A percentile compares a stretch with the other conserved stretches of the same genome.
Evolutionary conservation across 257 asterid species (phyloP).

Genomic region (Gentiana macrophylla): DNA sequence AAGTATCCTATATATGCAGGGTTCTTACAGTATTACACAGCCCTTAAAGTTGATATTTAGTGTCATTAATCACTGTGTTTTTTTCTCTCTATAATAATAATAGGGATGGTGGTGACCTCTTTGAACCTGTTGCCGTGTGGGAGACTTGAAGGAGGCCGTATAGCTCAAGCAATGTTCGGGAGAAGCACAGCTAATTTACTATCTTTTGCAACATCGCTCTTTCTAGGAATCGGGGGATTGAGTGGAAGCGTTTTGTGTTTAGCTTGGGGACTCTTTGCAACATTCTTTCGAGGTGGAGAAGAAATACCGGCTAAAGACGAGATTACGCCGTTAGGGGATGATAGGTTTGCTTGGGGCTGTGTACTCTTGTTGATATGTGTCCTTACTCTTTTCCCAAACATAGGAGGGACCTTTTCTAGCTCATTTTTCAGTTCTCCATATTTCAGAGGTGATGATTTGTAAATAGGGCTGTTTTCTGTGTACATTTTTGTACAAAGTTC

Average conservation of each 20-base stretch:
- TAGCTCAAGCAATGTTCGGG: slow-evolving; percentile 83
- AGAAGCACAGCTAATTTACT: slow-evolving; percentile 47
- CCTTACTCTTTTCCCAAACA: slow-evolving; percentile 85
- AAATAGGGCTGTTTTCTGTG: no score
- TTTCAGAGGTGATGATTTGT: slow-evolving; percentile 39
- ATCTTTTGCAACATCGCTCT: slow-evolving; percentile 54
- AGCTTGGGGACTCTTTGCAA: slow-evolving; percentile 84
- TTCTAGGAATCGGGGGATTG: slow-evolving; percentile 75
- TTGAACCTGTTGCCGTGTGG: slow-evolving; percentile 83
- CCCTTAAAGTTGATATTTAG: no score
- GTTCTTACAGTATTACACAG: no score
- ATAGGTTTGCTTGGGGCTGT: slow-evolving; percentile 73
- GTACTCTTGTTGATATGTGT: slow-evolving; percentile 74
- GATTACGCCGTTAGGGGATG: slow-evolving; percentile 72
- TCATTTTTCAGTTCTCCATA: slow-evolving; percentile 66
- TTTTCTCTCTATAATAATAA: no score
- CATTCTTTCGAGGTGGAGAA: slow-evolving; percentile 86
- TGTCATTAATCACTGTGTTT: no score
- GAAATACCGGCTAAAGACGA: slow-evolving; percentile 87
- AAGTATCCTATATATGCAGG: no score
- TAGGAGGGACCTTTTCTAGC: slow-evolving; percentile 74
- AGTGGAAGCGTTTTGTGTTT: slow-evolving; percentile 79
- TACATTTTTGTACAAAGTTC: no score
- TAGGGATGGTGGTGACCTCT: slow-evolving; percentile 92
- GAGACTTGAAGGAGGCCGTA: slow-evolving; percentile 87